Percentiles rank a stretch among this genome's conserved stretches.
Evolutionary conservation across 768 basidiomycete species (phyloP).

Genomic region (Lactifluus piperatus): DNA sequence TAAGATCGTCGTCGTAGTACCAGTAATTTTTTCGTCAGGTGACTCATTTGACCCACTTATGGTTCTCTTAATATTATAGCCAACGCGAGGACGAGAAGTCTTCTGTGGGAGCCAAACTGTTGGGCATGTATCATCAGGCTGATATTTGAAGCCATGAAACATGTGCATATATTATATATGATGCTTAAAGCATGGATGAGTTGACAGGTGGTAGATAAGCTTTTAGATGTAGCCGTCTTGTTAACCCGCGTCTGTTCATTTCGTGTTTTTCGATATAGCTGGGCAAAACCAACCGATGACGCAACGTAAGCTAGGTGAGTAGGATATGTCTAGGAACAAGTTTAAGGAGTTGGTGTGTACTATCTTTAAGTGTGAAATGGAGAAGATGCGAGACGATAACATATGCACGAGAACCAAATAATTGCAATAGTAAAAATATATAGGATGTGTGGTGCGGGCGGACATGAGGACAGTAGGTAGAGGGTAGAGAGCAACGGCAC

Average conservation of each 20-base stretch:
- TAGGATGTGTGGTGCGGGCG: background rate
- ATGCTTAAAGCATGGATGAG: background rate
- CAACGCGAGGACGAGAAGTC: no score
- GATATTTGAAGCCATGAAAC: background rate
- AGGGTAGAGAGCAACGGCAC: background rate
- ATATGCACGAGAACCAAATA: background rate
- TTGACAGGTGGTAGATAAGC: background rate
- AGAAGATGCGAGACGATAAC: background rate
- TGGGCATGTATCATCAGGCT: background rate
- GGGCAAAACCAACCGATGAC: background rate
- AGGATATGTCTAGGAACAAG: background rate
- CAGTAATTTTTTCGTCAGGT: no score
- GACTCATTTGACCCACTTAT: no score
- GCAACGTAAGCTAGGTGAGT: background rate
- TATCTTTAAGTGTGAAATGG: background rate
- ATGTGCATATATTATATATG: no score
- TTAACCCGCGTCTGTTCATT: background rate
- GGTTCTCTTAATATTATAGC: no score
- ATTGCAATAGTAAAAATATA: constrained; percentile 2
- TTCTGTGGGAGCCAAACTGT: no score
- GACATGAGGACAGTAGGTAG: background rate
- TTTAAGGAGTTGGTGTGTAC: constrained; percentile 1
- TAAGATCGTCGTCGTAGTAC: no score
- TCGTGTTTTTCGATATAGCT: background rate
- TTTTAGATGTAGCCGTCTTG: background rate